A percentile compares a stretch with the other conserved stretches of the same genome.
These are phyloP conservation scores for Tylopilus sp. DNA, from an alignment of 1,284 basidiomycete genomes.

Conservation along the genomic window DNA sequence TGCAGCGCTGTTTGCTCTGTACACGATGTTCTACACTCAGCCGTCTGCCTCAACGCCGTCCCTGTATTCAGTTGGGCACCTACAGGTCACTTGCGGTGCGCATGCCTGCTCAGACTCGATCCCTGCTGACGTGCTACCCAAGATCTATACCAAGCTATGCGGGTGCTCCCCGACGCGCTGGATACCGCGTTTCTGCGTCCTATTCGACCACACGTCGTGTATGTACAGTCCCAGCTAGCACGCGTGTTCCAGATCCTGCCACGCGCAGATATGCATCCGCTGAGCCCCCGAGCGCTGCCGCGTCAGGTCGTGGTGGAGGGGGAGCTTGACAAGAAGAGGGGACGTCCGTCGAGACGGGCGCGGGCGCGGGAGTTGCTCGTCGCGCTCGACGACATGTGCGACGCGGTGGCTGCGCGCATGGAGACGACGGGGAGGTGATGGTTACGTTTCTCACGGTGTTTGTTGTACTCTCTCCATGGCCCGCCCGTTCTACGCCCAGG, in stretches of 20 bases:
- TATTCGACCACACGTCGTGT: constrained; percentile 46
- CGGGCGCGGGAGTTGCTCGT: constrained; percentile 50
- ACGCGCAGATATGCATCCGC: constrained; percentile 43
- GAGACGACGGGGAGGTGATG: constrained; percentile 36
- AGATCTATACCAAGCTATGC: constrained; percentile 55
- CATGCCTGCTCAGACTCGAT: neutral
- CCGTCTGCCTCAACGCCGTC: constrained; percentile 50
- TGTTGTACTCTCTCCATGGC: constrained; percentile 23
- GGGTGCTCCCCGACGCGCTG: constrained; percentile 43
- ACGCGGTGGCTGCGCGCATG: constrained; percentile 48
- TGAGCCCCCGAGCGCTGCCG: constrained; percentile 60
- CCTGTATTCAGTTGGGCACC: constrained; percentile 44
- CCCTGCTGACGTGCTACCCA: constrained; percentile 8
- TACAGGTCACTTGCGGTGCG: constrained; percentile 59
- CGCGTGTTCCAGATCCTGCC: constrained; percentile 60
- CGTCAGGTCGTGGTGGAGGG: constrained; percentile 54
- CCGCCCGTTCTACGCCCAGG: constrained; percentile 32
- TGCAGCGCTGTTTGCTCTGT: constrained; percentile 62
- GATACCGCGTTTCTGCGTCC: constrained; percentile 38
- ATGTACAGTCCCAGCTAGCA: constrained; percentile 47
- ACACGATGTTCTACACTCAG: constrained; percentile 65
- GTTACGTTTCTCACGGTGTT: neutral
- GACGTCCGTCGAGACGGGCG: constrained; percentile 61
- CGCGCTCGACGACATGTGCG: constrained; percentile 52
- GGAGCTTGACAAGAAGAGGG: constrained; percentile 48